Evolutionary conservation across 208 protist species (phyloP).

Genomic region (Naegleria fowleri): DNA sequence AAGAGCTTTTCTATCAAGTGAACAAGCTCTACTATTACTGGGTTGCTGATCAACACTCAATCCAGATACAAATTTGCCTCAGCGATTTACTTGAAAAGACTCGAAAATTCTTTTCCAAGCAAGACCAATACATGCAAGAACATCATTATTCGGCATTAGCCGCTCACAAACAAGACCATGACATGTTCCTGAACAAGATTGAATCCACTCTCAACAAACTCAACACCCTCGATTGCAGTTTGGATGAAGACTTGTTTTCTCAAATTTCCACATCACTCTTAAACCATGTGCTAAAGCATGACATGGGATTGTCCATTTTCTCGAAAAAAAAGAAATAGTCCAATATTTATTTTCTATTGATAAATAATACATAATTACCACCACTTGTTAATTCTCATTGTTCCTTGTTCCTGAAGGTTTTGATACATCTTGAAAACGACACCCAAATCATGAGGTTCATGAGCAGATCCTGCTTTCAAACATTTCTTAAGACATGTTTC

Average conservation of each 20-base stretch:
- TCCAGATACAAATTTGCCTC: background rate
- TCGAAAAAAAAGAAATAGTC: background rate
- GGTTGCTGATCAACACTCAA: conserved; percentile 7
- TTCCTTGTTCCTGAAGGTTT: conserved; percentile 49
- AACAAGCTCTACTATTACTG: background rate
- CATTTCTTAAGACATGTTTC: conserved; percentile 13
- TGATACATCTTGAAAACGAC: conserved; percentile 44
- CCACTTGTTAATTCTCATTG: conserved; percentile 50
- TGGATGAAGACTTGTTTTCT: background rate
- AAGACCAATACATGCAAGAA: background rate
- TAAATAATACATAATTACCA: background rate
- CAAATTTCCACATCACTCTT: background rate
- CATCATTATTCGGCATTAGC: background rate
- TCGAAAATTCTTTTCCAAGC: background rate
- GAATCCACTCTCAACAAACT: background rate
- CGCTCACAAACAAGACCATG: background rate
- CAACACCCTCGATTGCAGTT: background rate
- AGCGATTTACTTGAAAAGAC: background rate
- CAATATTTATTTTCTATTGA: background rate
- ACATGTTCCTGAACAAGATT: background rate
- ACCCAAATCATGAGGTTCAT: conserved; percentile 44
- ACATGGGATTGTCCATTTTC: background rate
- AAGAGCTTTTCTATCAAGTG: background rate
- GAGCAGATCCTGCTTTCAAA: conserved; percentile 17
- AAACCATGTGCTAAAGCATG: background rate